Conservation (phyloP, 2,329 filamentous ascomycete species). For the Tolypocladium capitatum region DNA sequence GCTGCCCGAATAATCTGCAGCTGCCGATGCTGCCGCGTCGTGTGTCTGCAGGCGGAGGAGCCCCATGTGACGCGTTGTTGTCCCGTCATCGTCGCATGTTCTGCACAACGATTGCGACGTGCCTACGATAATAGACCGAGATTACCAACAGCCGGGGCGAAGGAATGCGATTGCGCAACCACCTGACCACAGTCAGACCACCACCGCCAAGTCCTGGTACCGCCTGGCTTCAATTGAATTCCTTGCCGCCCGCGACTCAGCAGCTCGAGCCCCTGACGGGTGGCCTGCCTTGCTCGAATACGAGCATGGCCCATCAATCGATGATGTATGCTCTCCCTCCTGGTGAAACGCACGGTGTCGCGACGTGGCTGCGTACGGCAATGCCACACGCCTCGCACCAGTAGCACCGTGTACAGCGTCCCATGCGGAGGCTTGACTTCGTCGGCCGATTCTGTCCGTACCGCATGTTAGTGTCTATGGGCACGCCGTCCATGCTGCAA, state of each 20-base stretch:
- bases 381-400: not conserved
- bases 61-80: not conserved
- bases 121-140: not conserved
- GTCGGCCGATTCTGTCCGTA: not conserved
- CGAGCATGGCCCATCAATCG: not conserved
- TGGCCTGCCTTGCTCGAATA: not conserved
- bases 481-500: not conserved
- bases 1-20: not conserved
- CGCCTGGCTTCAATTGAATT: not conserved
- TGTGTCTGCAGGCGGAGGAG: not conserved
- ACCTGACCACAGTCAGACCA: not conserved
- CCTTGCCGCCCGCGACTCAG: not conserved
- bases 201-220: not conserved
- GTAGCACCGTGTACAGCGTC: not conserved
- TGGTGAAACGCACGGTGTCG: conserved; percentile 1
- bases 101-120: no score
- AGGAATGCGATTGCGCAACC: not conserved
- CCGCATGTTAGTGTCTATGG: not conserved
- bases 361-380: not conserved
- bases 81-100: not conserved
- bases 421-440: not conserved
- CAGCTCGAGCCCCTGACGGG: not conserved
- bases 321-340: not conserved
- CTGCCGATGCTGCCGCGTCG: not conserved
- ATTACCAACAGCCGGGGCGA: not conserved